Evolutionary conservation across 768 basidiomycete genomes (phyloP).

Genomic region (Xanthoconium stramineum): DNA sequence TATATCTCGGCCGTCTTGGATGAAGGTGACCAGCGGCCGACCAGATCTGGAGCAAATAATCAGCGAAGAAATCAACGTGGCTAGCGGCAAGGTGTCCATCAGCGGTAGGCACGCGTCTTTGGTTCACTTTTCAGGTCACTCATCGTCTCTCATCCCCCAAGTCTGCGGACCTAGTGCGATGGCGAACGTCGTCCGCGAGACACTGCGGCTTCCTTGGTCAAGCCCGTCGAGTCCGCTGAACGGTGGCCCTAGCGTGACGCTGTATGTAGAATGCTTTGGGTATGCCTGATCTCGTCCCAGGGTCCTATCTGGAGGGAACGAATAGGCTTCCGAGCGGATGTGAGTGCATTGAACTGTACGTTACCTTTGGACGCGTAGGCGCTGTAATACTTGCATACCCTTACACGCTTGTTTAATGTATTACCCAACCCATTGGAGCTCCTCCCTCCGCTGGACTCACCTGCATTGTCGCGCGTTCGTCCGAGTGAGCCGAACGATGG

Average conservation of each 20-base stretch:
- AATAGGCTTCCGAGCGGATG: too few species aligned
- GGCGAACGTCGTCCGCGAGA: conserved; percentile 32
- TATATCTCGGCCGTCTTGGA: conserved; percentile 2
- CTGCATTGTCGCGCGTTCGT: too few species aligned
- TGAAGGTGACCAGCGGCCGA: conserved; percentile 34
- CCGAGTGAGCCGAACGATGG: too few species aligned
- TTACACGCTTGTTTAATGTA: too few species aligned
- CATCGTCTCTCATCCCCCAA: not conserved
- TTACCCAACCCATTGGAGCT: too few species aligned
- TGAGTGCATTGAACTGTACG: too few species aligned
- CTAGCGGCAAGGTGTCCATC: conserved; percentile 38
- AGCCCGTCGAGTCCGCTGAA: conserved; percentile 24
- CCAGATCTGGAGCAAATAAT: conserved; percentile 40
- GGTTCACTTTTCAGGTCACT: not conserved
- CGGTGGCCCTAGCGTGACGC: conserved; percentile 33
- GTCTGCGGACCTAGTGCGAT: conserved; percentile 41
- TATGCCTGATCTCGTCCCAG: conserved; percentile 20
- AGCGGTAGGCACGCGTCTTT: conserved; percentile 34
- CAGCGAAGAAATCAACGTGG: conserved; percentile 30
- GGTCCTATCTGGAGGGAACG: too few species aligned
- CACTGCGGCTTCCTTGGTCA: conserved; percentile 34
- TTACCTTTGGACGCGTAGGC: not conserved
- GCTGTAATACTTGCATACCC: not conserved
- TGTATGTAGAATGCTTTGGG: conserved; percentile 35
- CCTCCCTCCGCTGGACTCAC: too few species aligned